Evolutionary conservation across 495 filamentous ascomycete genomes (phyloP).

Genomic region (Penicillium salamii): DNA sequence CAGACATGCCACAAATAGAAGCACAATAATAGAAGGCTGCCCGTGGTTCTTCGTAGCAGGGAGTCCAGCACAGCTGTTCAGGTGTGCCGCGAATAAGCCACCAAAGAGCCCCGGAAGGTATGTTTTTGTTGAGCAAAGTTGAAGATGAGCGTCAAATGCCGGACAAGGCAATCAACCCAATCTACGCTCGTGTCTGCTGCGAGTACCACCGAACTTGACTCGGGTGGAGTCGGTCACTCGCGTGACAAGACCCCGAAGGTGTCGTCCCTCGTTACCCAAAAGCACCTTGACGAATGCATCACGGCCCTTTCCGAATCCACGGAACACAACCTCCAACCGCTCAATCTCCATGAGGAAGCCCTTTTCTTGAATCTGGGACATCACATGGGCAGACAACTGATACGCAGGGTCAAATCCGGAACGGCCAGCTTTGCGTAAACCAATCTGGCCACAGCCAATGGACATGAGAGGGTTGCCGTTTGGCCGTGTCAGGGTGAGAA

Average conservation of each 20-base stretch:
- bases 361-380: slow-evolving; percentile 73
- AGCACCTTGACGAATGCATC: slow-evolving; percentile 88
- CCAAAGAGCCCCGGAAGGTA: background rate
- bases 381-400: slow-evolving; percentile 75
- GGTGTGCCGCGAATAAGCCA: background rate
- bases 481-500: slow-evolving; percentile 82
- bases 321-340: slow-evolving; percentile 69
- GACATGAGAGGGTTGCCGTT: slow-evolving; percentile 74
- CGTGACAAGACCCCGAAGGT: slow-evolving; percentile 64
- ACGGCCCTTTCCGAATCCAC: slow-evolving; percentile 80
- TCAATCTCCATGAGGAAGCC: slow-evolving; percentile 58
- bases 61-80: slow-evolving; percentile 1
- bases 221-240: slow-evolving; percentile 80
- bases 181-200: slow-evolving; percentile 76
- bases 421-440: slow-evolving; percentile 75
- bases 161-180: slow-evolving; percentile 54
- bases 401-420: slow-evolving; percentile 90
- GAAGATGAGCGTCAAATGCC: background rate
- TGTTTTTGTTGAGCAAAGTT: background rate
- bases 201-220: slow-evolving; percentile 93
- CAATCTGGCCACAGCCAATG: slow-evolving; percentile 75
- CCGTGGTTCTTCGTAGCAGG: background rate
- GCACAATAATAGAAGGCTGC: background rate
- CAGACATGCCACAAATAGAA: slow-evolving; percentile 2
- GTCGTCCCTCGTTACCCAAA: slow-evolving; percentile 76